Evolutionary conservation across 768 basidiomycete genomes (phyloP), one percentile per base, ranked within the genome.

Genomic region (Pulveroboletus ravenelii): DNA sequence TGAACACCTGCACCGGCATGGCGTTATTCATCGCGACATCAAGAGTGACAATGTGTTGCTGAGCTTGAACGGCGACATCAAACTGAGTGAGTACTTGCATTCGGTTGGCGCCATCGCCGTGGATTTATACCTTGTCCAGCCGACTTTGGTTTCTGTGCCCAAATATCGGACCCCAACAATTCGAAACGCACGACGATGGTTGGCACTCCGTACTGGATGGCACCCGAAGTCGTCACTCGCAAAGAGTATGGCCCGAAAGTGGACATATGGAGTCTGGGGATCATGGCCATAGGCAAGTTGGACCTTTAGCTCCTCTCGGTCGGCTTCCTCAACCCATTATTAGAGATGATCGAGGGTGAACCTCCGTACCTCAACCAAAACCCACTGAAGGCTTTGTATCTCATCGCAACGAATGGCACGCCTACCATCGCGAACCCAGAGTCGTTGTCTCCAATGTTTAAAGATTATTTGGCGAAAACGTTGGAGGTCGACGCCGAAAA

Each of bases 141-240:
- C 63, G 94, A 96, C 71, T 96, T 97, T 70, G 94, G 94, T n/a
- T 97, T 96, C 77, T 96, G 93, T 56, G 94, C 94, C 3, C 93
- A 96, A 70, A 89, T 96, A 49, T 92, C 93, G 18, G 89, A 93
- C 59, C 78, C 81, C n/a, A 84, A 84, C 9, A 84, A 87, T 56
- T 83, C 92, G 4, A 96, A 96, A 72, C 85, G 94, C 25, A 95
- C 93, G 32, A 96, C 94, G 32, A 97, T 97, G 94, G 93, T 97
- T 44, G 94, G 94, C 3, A 96, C 94, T 1, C 94, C 94, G 1
- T 97, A 97, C 67, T 97, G 94, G 94, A 96, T 97, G 94, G 94
- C 94, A 0, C 94, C 94, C 0, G 94, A 97, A 67, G 94, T 97
- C 42, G 94, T 96, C 56, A 97, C 93, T 23, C 84, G 93, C 48